Evolutionary conservation across 768 basidiomycete species (phyloP), one percentile per base, ranked within the genome.

Genomic region (Boletus barrowsii): DNA sequence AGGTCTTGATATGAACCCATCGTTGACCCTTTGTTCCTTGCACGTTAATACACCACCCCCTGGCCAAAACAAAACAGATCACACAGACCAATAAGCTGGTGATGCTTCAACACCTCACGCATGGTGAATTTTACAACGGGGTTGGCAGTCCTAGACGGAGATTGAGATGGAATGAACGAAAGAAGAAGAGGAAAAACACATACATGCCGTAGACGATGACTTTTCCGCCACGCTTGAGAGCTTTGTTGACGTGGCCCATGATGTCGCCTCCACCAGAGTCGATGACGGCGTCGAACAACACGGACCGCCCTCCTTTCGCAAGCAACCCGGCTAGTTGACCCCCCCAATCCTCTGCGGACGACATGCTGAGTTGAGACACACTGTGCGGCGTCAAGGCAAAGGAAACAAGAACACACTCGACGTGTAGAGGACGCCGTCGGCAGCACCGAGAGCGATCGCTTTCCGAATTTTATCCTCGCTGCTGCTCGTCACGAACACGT

Each of bases 1-100:
- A 93, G 76, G 70, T 93, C 90, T 51, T 81, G 76, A 60, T 78
- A 81, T 9, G 90, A 91, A 17, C 90, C 91, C 90, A 93, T 90
- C 26, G 86, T 90, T 2, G 88, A 88, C 35, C 90, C 90, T 90
- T 54, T 47, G 40, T 55, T 56, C 54, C 48, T 55, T 5, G 51
- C 51, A 58, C 53, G 41, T 67, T 49, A 67, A 29, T 24, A 48
- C n/a, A 30, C 10, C 10, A 42, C 41, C 53, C 53, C 33, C 11
- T 46, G 44, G 51, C 47, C 37, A 49, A 36, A 44, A 53, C n/a
- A 22, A 24, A 45, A 51, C 15, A 41, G 20, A 39, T 10, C 29
- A 18, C 15, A 67, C 77, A 41, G 41, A 90, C 90, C 91, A 32
- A 90, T 75, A 39, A 94, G 72, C 57, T 84, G 82, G 40, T 87